Base-by-base conservation (phyloP, 441 rosid genomes). In the Populus trichocarpa region DNA sequence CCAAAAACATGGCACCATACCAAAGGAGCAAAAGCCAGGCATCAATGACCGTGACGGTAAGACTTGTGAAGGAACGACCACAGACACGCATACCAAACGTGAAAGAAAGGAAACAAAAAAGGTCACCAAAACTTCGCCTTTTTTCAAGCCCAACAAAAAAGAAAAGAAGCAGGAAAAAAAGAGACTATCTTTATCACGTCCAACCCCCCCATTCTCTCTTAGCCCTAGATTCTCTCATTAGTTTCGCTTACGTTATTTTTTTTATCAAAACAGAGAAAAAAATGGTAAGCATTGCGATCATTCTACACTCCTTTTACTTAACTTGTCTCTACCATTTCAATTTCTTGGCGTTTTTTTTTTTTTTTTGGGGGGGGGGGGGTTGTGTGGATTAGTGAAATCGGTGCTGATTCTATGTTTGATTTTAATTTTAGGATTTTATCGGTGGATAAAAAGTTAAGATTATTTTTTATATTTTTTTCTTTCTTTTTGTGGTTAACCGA, bases 221-320 rank as follows among this genome's bases (percentile, higher is more conserved):
- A 77, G 84, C 79, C 81, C 86, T 81, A 85, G 77, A 83, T 78
- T 83, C 83, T 84, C 84, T 70, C 78, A 36, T 38, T 50, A 50
- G n/a, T 75, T 50, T 81, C 67, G 76, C 79, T 16, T 70, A 80
- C 71, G 1, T 77, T 64, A 50, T 30, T 30, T 30, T 75, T 85
- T 69, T 78, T 78, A 13, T 40, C 38, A 35, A 50, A 13, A 28
- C 30, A 28, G 30, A 73, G 68, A 75, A 36, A n/a, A 75, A 79
- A 83, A 86, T 86, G 89, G 89, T 84, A 80, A 79, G 84, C 22
- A 25, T 78, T 59, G 26, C 38, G n/a, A 40, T 32, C 32, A 7
- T 26, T 53, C 23, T 53, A 18, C 2, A 1, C n/a, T 67, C 26
- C 22, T 16, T 18, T 66, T 9, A 8, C 5, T 18, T 42, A 5